Base-by-base conservation (phyloP, 345 rosid species). In the Anacardium occidentale region DNA sequence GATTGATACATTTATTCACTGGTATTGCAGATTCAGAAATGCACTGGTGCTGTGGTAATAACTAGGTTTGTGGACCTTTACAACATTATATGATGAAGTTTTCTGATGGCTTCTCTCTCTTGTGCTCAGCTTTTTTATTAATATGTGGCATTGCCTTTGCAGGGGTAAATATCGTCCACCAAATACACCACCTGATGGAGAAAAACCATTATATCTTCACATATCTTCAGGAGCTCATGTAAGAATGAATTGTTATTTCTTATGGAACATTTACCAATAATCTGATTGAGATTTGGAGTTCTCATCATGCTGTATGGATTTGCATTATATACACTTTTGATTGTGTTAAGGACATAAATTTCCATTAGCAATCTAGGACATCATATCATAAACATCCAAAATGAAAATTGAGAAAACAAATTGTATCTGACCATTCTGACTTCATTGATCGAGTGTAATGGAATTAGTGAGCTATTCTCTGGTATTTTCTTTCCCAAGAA, bases 31-130 rank as follows among this genome's bases (percentile, higher is more conserved):
- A 92, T 94, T 67, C 97, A 89, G 80, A 90, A 80, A 75, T 80
- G 84, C 85, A 94, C 97, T 72, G 93, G 97, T 78, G 95, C 97
- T 66, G 92, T 92, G 76, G 98, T 94, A 77, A 94, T 91, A 57
- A 94, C 97, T 56, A 91, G 98, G 98, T 92, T 34, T 45, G 88
- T 76, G 22, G 60, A 44, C 75, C 25, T 55, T 66, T 68, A 10
- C n/a, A 64, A 37, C 37, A 73, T 63, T 57, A 15, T 62, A 32
- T 40, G 64, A 56, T 47, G 59, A 56, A 62, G 44, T n/a, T 24
- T 25, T 67, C 42, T 54, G 15, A 10, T 4, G 22, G n/a, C 21
- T 26, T 50, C 42, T 61, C 40, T 32, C 34, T 22, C 40, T 52
- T 12, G 7, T 37, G 26, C 13, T 26, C 40, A 37, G 42, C 8